A percentile compares a stretch with the other conserved stretches of the same genome.
Conservation (phyloP, 345 rosid genomes). For the Pugionium cornutum region DNA sequence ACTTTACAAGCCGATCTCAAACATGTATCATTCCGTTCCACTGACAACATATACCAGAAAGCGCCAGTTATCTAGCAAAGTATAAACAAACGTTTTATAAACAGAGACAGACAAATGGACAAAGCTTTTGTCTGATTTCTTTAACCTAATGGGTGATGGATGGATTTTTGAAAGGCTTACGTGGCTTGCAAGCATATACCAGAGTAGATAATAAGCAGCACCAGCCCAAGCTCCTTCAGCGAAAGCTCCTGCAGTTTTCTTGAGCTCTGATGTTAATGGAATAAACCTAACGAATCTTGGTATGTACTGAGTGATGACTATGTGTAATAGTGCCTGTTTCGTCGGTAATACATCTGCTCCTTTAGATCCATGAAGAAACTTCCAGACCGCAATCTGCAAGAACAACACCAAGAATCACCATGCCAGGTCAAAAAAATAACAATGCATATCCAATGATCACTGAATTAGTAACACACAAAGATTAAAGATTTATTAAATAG, state of each 20-base stretch:
- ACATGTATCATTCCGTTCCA: conserved; percentile 75
- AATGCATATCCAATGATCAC: not conserved
- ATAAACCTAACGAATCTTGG: conserved; percentile 74
- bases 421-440: not conserved
- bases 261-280: conserved; percentile 77
- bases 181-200: conserved; percentile 90
- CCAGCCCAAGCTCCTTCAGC: conserved; percentile 86
- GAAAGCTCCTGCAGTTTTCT: conserved; percentile 78
- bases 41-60: conserved; percentile 77
- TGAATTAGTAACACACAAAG: not conserved
- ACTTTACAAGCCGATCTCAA: conserved; percentile 62
- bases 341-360: conserved; percentile 64
- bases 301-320: conserved; percentile 70
- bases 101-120: not conserved
- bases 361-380: conserved; percentile 53
- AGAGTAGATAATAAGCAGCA: conserved; percentile 83
- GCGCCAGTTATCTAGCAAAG: conserved; percentile 72
- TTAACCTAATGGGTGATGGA: not conserved
- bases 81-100: not conserved
- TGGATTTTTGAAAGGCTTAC: conserved; percentile 47
- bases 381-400: conserved; percentile 71
- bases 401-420: conserved; percentile 8
- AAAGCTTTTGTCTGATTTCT: not conserved
- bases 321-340: conserved; percentile 54
- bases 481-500: not conserved